These are phyloP conservation scores for Pseudisothecium myosuroides DNA, from an alignment of 225 moss, liverwort and hornwort genomes.

Conservation along the genomic window DNA sequence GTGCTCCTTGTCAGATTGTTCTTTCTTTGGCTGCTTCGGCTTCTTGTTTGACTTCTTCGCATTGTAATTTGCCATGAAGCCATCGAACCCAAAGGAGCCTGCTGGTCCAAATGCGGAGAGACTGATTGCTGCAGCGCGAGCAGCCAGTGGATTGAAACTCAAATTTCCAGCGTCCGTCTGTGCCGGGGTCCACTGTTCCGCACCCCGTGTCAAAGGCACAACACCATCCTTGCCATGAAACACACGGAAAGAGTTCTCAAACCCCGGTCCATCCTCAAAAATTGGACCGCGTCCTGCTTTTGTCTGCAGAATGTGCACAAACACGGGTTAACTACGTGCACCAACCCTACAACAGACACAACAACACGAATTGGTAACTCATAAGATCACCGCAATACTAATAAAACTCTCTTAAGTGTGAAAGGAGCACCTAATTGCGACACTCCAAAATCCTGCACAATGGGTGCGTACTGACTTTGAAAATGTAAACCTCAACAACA, in stretches of 20 bases:
- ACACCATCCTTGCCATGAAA: slow-evolving; percentile 91
- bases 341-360: background rate
- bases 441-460: background rate
- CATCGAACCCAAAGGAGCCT: slow-evolving; percentile 44
- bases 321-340: background rate
- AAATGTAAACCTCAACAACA: background rate
- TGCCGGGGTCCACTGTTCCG: background rate
- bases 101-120: slow-evolving; percentile 39
- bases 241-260: slow-evolving; percentile 69
- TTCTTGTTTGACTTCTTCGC: slow-evolving; percentile 13
- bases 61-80: slow-evolving; percentile 33
- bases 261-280: slow-evolving; percentile 88
- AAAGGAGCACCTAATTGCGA: background rate
- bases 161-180: background rate
- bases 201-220: slow-evolving; percentile 44
- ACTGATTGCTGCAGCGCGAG: slow-evolving; percentile 37
- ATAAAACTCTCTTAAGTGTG: background rate
- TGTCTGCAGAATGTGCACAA: slow-evolving; percentile 14
- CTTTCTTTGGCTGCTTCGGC: slow-evolving; percentile 18
- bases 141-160: slow-evolving; percentile 36
- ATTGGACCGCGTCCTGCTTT: slow-evolving; percentile 75
- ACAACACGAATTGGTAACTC: background rate
- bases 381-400: background rate
- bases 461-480: background rate
- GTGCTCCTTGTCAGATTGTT: slow-evolving; percentile 21